These are phyloP conservation scores for Chalara sp. DNA, from an alignment of 2,329 filamentous ascomycete genomes.

Conservation along the genomic window DNA sequence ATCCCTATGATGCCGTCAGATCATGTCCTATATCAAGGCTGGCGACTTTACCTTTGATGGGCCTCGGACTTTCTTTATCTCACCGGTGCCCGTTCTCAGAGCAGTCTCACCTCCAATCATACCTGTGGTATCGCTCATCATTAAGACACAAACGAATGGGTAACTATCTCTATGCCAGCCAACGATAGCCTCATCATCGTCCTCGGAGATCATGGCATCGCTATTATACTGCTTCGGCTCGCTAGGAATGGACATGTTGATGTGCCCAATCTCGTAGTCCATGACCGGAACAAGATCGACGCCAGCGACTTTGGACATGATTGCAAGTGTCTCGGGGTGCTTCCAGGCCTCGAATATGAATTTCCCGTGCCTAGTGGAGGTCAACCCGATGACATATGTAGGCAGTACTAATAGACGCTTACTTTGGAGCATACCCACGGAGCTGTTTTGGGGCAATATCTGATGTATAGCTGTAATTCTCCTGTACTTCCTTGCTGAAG, in stretches of 20 bases:
- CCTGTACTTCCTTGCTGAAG: constrained; percentile 47
- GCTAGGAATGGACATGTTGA: constrained; percentile 43
- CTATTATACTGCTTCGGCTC: constrained; percentile 18
- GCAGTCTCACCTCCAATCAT: constrained; percentile 53
- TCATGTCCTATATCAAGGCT: not conserved
- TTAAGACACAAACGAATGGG: constrained; percentile 45
- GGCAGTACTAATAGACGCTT: constrained; percentile 25
- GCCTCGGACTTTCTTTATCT: constrained; percentile 37
- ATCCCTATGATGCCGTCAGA: constrained; percentile 24
- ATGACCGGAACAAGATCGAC: constrained; percentile 49
- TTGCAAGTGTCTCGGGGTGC: constrained; percentile 43
- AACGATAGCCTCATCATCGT: constrained; percentile 30
- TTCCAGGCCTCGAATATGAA: constrained; percentile 60
- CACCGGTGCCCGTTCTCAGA: constrained; percentile 45
- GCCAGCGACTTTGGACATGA: constrained; percentile 49
- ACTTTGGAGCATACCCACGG: constrained; percentile 49
- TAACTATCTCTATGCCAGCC: constrained; percentile 45
- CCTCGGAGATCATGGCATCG: constrained; percentile 17
- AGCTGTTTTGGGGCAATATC: constrained; percentile 50
- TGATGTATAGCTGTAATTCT: constrained; percentile 50
- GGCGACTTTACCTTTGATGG: constrained; percentile 32
- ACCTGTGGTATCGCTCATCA: constrained; percentile 39
- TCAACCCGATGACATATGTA: constrained; percentile 10
- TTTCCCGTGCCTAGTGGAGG: constrained; percentile 44
- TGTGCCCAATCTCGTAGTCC: constrained; percentile 51